phyloP scores from a whole-genome alignment of 371 early-diverging fungal genomes.

The Mortierella sp. region DNA sequence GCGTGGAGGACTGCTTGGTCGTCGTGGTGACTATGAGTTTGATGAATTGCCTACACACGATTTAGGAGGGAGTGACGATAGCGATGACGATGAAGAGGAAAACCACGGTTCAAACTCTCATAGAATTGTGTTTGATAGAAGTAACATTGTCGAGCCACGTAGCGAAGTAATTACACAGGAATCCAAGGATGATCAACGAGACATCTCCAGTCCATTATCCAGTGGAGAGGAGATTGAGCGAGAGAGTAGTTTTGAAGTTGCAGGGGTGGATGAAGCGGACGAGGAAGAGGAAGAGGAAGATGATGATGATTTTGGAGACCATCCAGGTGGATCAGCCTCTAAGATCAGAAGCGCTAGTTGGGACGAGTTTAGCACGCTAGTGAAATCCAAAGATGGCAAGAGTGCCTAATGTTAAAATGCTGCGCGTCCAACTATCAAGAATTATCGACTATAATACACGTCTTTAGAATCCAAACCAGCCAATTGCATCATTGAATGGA shows the following conservation, averaged over 20 bases:
- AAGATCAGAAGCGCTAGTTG: slow-evolving; percentile 39
- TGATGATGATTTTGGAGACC: slow-evolving; percentile 58
- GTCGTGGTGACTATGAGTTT: slow-evolving; percentile 54
- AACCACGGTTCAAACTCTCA: slow-evolving; percentile 32
- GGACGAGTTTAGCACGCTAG: slow-evolving; percentile 49
- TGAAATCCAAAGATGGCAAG: slow-evolving; percentile 49
- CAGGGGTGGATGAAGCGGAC: slow-evolving; percentile 47
- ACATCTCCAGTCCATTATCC: slow-evolving; percentile 34
- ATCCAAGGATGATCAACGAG: slow-evolving; percentile 14
- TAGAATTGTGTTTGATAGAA: slow-evolving; percentile 30
- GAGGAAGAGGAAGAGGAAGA: slow-evolving; percentile 57
- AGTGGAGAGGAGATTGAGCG: slow-evolving; percentile 56
- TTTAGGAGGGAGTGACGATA: slow-evolving; percentile 48
- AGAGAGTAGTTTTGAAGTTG: slow-evolving; percentile 61
- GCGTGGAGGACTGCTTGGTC: slow-evolving; percentile 53
- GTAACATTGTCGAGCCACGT: slow-evolving; percentile 22
- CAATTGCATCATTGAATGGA: no score
- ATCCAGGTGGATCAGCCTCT: slow-evolving; percentile 55
- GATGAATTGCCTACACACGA: slow-evolving; percentile 51
- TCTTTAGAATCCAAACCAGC: no score
- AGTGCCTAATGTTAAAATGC: slow-evolving; percentile 21
- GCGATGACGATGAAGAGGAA: slow-evolving; percentile 57
- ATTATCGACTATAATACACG: no score
- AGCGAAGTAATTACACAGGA: slow-evolving; percentile 41
- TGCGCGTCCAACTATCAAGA: no score